Base-by-base conservation (phyloP, 1,284 basidiomycete species). In the Apiotrichum sp. region DNA sequence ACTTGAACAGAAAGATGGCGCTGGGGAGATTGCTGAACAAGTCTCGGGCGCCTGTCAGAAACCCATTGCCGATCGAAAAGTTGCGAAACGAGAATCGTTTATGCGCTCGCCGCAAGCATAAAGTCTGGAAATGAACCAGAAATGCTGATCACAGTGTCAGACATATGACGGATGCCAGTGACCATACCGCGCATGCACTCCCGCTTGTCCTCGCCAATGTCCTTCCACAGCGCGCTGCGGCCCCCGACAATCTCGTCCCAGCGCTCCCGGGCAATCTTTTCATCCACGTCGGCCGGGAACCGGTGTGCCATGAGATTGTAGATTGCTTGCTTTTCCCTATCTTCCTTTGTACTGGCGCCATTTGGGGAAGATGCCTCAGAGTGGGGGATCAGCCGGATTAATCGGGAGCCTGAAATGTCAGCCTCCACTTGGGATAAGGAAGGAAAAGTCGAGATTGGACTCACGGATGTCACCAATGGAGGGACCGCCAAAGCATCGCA, bases 171-270 rank as follows among this genome's bases (percentile, higher is more conserved):
- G 11, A 42, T 42, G 6, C n/a, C 6, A 42, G 40, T 33, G 5
- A 3, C 62, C 71, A 63, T 55, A 75, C 74, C 71, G 53, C 75
- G 50, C 7, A 76, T 73, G 57, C 72, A 73, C 73, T 98, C 95
- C 74, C 93, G 93, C 62, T 92, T 83, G 71, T 98, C 95, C 41
- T 83, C 83, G 0, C 93, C 90, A 48, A 98, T 92, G 0, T 89
- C 91, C 4, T 79, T 71, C 95, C 95, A 98, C 3, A 97, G 80
- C 1, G 67, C 62, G 67, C 89, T 93, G 33, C 81, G 81, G 0
- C 95, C 95, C 77, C 98, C 93, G 11, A 98, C 87, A 58, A 98
- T 91, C 59, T 90, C 85, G 62, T 88, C 80, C 92, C 93, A 97
- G 65, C 89, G 82, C 35, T 90, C 88, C 58, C 89, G 83, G n/a